Evolutionary conservation across 1,284 basidiomycete species (phyloP), one percentile per base, ranked within the genome.

Genomic region (Taiwanofungus camphoratus): DNA sequence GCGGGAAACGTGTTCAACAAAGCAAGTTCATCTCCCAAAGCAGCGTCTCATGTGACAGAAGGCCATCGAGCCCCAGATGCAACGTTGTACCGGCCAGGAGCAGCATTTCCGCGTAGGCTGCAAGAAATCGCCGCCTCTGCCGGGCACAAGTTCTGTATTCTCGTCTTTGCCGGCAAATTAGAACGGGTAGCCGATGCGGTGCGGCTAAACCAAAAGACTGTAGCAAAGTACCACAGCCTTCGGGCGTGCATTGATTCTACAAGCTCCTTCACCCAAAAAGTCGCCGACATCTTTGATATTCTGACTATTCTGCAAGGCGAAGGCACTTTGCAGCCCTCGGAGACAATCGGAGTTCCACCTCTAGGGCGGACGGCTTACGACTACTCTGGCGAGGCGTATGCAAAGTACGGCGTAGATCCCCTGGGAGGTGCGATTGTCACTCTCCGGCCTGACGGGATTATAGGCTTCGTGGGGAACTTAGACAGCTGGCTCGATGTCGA

Each of bases 381-480:
- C 49, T 23, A 42, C 31, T n/a, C 46, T 41, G 61, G 58, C 8
- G 49, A 51, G 1, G 55, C 58, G 5, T 68, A 73, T 47, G 52
- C 55, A 18, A 63, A 63, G 46, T 71, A 69, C 52, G 69, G 67
- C 4, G 57, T 66, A 22, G 50, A 54, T 19, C 40, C 61, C 7
- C 41, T 53, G n/a, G 41, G 42, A 9, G 70, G 70, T n/a, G 66
- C 63, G 18, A 53, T 73, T 31, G 65, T 71, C 19, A 61, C 69
- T 16, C 61, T 68, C n/a, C 58, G 70, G 19, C 69, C 70, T 4
- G 70, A 71, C 44, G 69, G 67, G 1, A 71, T 71, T 45, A 65
- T 71, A 2, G 68, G 68, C 4, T 52, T 36, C 26, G 31, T 51
- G 7, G 46, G 48, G 7, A 42, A 53, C 9, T 32, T 50, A 13